Conservation (phyloP, 768 basidiomycete genomes). For the Sarcodon sp. region DNA sequence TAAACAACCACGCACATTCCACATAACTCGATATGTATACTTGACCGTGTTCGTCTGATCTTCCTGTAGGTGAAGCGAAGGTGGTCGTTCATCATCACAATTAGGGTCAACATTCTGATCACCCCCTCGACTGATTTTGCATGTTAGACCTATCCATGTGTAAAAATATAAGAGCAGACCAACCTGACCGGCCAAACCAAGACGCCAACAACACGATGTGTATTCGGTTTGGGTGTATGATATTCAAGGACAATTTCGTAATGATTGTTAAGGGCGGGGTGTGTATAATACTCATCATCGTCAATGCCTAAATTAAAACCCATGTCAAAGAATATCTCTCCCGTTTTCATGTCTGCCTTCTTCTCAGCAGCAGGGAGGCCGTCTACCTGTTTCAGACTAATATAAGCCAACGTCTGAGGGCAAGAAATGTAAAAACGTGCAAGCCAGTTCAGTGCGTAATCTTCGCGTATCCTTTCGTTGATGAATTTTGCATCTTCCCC, state of each 20-base stretch:
- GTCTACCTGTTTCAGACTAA: constrained; percentile 33
- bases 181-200: constrained; percentile 66
- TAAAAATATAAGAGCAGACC: background rate
- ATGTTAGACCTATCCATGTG: background rate
- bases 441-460: constrained; percentile 91
- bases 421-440: too few species aligned
- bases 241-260: constrained; percentile 84
- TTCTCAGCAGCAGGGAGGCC: constrained; percentile 91
- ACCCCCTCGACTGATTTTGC: constrained; percentile 45
- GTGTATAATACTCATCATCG: constrained; percentile 39
- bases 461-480: constrained; percentile 83
- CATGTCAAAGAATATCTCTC: constrained; percentile 86
- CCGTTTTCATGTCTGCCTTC: constrained; percentile 67
- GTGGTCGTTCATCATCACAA: constrained; percentile 35
- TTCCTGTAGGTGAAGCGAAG: constrained; percentile 47
- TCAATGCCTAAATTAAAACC: constrained; percentile 86
- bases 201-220: constrained; percentile 87
- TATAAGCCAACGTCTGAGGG: too few species aligned
- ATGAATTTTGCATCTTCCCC: constrained; percentile 76
- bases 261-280: constrained; percentile 81
- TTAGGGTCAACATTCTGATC: constrained; percentile 33
- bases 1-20: constrained; percentile 45
- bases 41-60: constrained; percentile 46
- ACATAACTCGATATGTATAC: constrained; percentile 82
- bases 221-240: constrained; percentile 53